Evolutionary conservation across 1,284 basidiomycete genomes (phyloP), one percentile per base, ranked within the genome.

Genomic region (Takashimella koratensis): DNA sequence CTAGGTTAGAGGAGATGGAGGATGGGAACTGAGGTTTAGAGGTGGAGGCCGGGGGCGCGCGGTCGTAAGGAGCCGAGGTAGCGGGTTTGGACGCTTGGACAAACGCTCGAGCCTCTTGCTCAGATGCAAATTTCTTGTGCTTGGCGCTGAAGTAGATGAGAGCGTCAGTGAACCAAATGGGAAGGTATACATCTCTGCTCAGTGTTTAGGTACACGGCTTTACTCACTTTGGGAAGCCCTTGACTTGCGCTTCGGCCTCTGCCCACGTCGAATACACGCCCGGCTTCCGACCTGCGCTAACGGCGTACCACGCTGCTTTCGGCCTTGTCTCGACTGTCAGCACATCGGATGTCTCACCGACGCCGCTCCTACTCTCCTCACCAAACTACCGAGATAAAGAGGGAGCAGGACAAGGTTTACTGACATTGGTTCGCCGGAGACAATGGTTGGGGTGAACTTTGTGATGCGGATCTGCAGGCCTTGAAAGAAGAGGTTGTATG

Each of bases 231-330:
- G 51, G 43, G 49, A 59, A 72, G 0, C 71, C 68, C 49, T 70
- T 70, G 20, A 74, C 69, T 54, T 76, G 74, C 8, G 56, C 60
- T 52, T 73, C 66, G 40, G 62, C 61, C 47, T 75, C 74, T 10
- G 59, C 58, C 75, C 75, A 76, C 4, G 73, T 68, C 0, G 45
- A 47, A 44, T 74, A 76, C 16, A 76, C 62, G 2, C 75, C 75
- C 1, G 71, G 66, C 16, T 51, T 54, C 19, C 59, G 52, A 19
- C 75, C 75, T 3, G 43, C 51, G 4, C 51, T 62, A 4, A 76
- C 73, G n/a, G 71, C 75, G 52, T 75, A 75, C 55, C 52, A 75
- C 2, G 50, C 68, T 12, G 61, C 59, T 62, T 75, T 76, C 4
- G 72, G 71, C 71, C 73, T 73, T 36, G 19, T 36, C 10, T 8